phyloP scores from a whole-genome alignment of 352 stramenopile genomes.

The Globisporangium middletonii region DNA sequence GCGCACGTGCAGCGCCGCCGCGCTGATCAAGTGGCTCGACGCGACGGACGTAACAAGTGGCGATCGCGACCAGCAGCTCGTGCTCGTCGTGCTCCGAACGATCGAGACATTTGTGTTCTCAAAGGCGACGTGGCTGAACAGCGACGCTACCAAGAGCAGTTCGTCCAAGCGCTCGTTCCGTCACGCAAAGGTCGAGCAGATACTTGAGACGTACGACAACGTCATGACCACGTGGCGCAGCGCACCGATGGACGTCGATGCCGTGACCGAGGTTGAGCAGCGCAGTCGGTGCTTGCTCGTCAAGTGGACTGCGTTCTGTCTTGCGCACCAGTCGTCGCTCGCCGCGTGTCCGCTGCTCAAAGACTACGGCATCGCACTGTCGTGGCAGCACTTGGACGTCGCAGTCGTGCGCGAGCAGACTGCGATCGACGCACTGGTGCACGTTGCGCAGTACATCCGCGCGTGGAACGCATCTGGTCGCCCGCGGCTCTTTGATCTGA shows the following conservation, averaged over 20 bases:
- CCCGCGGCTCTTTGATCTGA: constrained; percentile 34
- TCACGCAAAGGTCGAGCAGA: not conserved
- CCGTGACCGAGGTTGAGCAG: constrained; percentile 24
- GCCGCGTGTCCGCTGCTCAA: constrained; percentile 6
- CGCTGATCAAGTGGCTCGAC: constrained; percentile 7
- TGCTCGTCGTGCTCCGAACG: constrained; percentile 17
- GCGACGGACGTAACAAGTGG: not conserved
- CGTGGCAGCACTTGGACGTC: constrained; percentile 30
- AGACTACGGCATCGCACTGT: constrained; percentile 34
- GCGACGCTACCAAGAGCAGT: too few species aligned
- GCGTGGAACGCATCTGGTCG: constrained; percentile 17
- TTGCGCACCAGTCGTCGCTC: constrained; percentile 20
- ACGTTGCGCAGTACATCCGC: constrained; percentile 36
- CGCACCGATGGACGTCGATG: constrained; percentile 9
- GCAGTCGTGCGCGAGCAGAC: constrained; percentile 24
- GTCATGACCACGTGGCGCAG: constrained; percentile 9
- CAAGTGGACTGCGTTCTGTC: constrained; percentile 36
- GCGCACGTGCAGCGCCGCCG: not conserved
- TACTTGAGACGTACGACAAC: constrained; percentile 6
- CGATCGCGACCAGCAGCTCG: not conserved
- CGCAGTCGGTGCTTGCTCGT: constrained; percentile 33
- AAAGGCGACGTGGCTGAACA: constrained; percentile 3
- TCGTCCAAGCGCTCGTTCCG: not conserved
- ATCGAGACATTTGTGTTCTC: constrained; percentile 29
- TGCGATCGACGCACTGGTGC: constrained; percentile 22